These are phyloP conservation scores for Bassia scoparia DNA, from an alignment of 148 eudicot species.

Conservation along the genomic window DNA sequence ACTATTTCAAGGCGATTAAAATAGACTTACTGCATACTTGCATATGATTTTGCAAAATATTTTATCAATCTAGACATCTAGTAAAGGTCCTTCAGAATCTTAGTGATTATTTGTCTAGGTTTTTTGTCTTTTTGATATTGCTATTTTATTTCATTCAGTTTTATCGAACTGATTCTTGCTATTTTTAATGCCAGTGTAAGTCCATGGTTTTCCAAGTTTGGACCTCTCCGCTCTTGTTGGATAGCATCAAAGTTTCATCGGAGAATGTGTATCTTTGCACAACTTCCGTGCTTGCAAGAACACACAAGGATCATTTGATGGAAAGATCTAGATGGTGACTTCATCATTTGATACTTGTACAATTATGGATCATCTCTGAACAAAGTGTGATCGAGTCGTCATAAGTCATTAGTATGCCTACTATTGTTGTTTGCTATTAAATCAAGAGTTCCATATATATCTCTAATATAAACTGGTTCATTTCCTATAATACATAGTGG, in stretches of 20 bases:
- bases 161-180: neutral
- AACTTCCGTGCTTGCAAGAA: conserved; percentile 64
- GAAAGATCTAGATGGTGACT: conserved; percentile 36
- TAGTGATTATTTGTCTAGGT: neutral
- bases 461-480: too few relatives aligned
- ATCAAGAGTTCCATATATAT: neutral
- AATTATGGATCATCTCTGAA: neutral
- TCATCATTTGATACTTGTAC: conserved; percentile 8
- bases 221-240: conserved; percentile 54
- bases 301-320: conserved; percentile 20
- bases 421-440: neutral
- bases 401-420: conserved; percentile 2
- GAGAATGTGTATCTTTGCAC: conserved; percentile 63
- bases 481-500: too few relatives aligned
- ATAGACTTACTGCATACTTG: neutral
- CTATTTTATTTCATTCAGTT: neutral
- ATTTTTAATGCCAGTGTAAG: conserved; percentile 53
- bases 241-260: conserved; percentile 54
- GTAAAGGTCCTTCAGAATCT: neutral
- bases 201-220: conserved; percentile 63
- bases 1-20: neutral
- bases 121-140: too few relatives aligned
- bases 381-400: neutral
- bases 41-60: too few relatives aligned
- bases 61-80: too few relatives aligned